Conservation (phyloP, 2,329 filamentous ascomycete species). For the Neurospora sp. region DNA sequence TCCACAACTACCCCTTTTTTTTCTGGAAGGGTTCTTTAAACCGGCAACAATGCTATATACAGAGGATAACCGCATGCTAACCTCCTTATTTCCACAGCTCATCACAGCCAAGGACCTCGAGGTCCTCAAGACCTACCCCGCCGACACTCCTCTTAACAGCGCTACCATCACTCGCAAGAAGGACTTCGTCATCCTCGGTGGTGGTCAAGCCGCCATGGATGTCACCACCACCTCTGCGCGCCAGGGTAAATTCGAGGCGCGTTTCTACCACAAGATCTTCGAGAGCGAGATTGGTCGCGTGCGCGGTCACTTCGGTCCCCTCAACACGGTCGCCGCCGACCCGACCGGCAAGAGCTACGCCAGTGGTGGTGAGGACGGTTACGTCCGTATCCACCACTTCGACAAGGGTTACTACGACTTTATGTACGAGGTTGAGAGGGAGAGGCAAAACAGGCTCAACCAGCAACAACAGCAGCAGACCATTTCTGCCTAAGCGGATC, state of each 20-base stretch:
- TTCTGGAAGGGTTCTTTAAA: not conserved
- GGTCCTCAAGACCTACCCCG: constrained; percentile 82
- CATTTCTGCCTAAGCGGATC: constrained; percentile 31
- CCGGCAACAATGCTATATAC: not conserved
- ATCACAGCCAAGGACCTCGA: constrained; percentile 78
- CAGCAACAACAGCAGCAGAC: constrained; percentile 10
- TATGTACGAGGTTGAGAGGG: constrained; percentile 95
- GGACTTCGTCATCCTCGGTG: constrained; percentile 94
- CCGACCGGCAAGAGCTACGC: constrained; percentile 88
- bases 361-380: constrained; percentile 94
- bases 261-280: constrained; percentile 99
- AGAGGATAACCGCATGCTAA: not conserved
- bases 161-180: constrained; percentile 91
- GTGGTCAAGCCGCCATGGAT: constrained; percentile 97
- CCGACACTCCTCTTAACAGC: constrained; percentile 95
- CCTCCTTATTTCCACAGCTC: constrained; percentile 37
- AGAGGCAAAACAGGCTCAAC: constrained; percentile 43
- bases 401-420: constrained; percentile 99
- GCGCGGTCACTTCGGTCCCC: constrained; percentile 77
- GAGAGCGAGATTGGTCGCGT: constrained; percentile 98
- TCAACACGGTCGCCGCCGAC: constrained; percentile 90
- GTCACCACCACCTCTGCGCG: constrained; percentile 89
- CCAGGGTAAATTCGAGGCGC: constrained; percentile 98
- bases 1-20: not conserved
- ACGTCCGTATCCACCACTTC: constrained; percentile 96